Percentiles rank a stretch among this genome's conserved stretches.
These are phyloP conservation scores for Lentinula novae-zelandiae DNA, from an alignment of 1,284 basidiomycete genomes.

Conservation along the genomic window DNA sequence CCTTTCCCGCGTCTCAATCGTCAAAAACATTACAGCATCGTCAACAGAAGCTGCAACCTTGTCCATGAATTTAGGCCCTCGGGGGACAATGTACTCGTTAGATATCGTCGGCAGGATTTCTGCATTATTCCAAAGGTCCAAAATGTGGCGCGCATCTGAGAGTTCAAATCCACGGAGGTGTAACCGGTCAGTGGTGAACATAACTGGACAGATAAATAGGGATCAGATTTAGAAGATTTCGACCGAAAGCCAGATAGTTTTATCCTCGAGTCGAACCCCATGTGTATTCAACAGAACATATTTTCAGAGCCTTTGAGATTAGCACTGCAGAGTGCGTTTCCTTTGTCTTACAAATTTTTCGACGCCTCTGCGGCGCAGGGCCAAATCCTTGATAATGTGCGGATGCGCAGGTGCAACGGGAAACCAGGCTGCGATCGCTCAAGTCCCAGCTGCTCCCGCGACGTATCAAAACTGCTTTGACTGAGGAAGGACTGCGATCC, in stretches of 20 bases:
- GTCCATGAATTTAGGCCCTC: conserved; percentile 22
- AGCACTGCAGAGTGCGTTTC: too few species aligned
- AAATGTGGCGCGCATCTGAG: conserved; percentile 30
- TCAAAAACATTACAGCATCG: conserved; percentile 26
- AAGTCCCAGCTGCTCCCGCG: too few species aligned
- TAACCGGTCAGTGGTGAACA: conserved; percentile 23
- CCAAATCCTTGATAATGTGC: too few species aligned
- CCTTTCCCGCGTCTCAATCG: conserved; percentile 28
- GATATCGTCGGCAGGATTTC: conserved; percentile 28
- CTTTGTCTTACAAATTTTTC: neutral
- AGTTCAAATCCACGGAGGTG: conserved; percentile 26
- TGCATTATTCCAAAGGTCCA: conserved; percentile 30
- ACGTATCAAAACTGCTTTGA: too few species aligned
- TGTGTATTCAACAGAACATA: too few species aligned
- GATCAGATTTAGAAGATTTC: too few species aligned
- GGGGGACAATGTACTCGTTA: conserved; percentile 25
- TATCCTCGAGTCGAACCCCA: too few species aligned
- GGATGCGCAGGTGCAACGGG: too few species aligned
- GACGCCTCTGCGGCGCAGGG: neutral
- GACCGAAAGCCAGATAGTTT: too few species aligned
- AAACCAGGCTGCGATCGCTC: too few species aligned
- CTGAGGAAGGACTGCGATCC: too few species aligned
- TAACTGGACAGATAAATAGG: neutral
- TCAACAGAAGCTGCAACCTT: conserved; percentile 25
- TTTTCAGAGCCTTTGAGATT: neutral